Evolutionary conservation across 2,329 filamentous ascomycete species (phyloP).

Genomic region (Grosmannia serpens): DNA sequence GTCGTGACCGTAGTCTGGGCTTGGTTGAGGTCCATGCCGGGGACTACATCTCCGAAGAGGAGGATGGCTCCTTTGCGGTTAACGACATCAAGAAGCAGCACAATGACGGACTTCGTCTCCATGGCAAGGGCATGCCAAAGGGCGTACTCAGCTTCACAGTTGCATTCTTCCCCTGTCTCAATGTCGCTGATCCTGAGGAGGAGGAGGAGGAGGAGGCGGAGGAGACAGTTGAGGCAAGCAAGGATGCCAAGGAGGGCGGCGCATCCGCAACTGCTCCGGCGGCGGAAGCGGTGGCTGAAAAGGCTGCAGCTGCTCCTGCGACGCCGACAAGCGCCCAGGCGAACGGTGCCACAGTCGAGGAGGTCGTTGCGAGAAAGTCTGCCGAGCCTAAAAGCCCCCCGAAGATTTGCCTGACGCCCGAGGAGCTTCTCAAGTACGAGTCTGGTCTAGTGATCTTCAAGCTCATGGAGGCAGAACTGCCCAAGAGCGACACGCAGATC

Average conservation of each 20-base stretch:
- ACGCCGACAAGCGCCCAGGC: constrained; percentile 7
- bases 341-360: background rate
- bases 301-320: constrained; percentile 28
- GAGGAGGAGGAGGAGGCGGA: constrained; percentile 46
- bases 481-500: constrained; percentile 62
- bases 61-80: constrained; percentile 69
- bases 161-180: constrained; percentile 82
- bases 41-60: constrained; percentile 69
- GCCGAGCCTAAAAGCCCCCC: constrained; percentile 37
- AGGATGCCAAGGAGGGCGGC: background rate
- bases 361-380: constrained; percentile 25
- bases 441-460: constrained; percentile 91
- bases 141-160: constrained; percentile 72
- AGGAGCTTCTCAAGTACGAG: constrained; percentile 78
- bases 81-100: constrained; percentile 63
- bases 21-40: constrained; percentile 63
- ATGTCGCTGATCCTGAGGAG: constrained; percentile 80
- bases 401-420: constrained; percentile 65
- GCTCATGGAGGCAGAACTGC: constrained; percentile 78
- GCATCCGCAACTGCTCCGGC: constrained; percentile 11
- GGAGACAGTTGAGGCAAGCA: constrained; percentile 25
- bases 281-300: constrained; percentile 7
- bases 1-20: constrained; percentile 81
- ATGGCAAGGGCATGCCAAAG: constrained; percentile 63
- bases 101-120: constrained; percentile 59